Evolutionary conservation across 2,329 filamentous ascomycete species (phyloP).

Genomic region (Tolypocladium tropicale): DNA sequence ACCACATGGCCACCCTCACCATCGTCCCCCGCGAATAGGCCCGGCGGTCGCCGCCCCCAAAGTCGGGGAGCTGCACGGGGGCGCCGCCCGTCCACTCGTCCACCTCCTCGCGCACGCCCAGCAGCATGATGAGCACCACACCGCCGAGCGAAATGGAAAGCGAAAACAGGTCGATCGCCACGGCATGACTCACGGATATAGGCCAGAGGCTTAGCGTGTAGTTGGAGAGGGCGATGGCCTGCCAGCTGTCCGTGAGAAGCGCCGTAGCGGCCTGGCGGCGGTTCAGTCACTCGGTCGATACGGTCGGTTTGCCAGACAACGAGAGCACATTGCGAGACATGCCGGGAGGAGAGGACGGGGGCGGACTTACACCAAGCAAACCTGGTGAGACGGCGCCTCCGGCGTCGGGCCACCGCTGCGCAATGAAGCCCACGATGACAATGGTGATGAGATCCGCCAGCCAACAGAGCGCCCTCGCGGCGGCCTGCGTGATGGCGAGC

Average conservation of each 20-base stretch:
- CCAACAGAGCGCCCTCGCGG: conserved; percentile 19
- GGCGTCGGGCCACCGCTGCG: conserved; percentile 19
- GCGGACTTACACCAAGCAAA: conserved; percentile 19
- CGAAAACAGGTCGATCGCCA: conserved; percentile 22
- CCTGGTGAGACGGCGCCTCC: conserved; percentile 18
- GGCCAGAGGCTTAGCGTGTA: conserved; percentile 13
- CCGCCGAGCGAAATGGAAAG: conserved; percentile 22
- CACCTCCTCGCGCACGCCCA: conserved; percentile 1
- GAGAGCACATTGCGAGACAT: too few species aligned
- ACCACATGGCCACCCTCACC: background rate
- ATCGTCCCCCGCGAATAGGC: background rate
- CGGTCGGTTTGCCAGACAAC: too few species aligned
- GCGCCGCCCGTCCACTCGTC: background rate
- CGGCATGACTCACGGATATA: conserved; percentile 15
- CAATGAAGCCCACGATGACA: conserved; percentile 19
- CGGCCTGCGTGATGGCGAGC: conserved; percentile 11
- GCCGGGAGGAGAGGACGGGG: background rate
- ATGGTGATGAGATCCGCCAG: conserved; percentile 19
- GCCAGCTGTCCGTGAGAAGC: conserved; percentile 27
- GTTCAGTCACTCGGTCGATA: background rate
- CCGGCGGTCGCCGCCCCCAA: background rate
- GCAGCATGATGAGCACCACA: conserved; percentile 21
- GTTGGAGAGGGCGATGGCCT: conserved; percentile 19
- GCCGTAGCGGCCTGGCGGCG: conserved; percentile 12
- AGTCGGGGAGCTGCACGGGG: background rate